Evolutionary conservation across 345 rosid species (phyloP).

Genomic region (Populus alba): DNA sequence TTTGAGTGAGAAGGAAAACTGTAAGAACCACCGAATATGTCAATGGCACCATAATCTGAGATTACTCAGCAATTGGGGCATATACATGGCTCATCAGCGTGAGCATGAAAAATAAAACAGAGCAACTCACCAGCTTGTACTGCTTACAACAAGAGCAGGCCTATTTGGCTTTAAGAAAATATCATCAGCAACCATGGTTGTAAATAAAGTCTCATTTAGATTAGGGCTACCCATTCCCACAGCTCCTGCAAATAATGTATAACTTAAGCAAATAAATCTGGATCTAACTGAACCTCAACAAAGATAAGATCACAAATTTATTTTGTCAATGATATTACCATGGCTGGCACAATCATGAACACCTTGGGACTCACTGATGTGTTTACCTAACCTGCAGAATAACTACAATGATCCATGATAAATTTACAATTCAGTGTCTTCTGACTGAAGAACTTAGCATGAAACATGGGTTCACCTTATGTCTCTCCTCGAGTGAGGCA

Average conservation of each 20-base stretch:
- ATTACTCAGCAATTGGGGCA: no score
- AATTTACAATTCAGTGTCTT: neutral
- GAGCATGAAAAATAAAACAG: neutral
- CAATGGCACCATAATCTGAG: no score
- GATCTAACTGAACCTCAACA: neutral
- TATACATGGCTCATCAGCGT: neutral
- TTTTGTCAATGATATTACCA: constrained; percentile 41
- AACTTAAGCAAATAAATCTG: neutral
- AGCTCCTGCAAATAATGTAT: constrained; percentile 16
- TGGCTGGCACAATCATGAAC: constrained; percentile 55
- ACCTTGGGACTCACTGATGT: constrained; percentile 49
- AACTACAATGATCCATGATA: constrained; percentile 45
- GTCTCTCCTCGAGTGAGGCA: constrained; percentile 70
- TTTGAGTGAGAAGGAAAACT: no score
- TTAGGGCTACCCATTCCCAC: constrained; percentile 28
- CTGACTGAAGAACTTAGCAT: neutral
- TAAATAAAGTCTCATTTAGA: constrained; percentile 60
- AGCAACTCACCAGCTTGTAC: constrained; percentile 93
- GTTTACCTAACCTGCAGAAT: constrained; percentile 71
- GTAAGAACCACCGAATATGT: no score
- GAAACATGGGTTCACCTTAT: constrained; percentile 53
- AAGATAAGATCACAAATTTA: neutral
- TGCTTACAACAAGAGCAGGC: constrained; percentile 94
- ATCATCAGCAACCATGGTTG: constrained; percentile 35
- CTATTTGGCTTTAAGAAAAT: constrained; percentile 59